phyloP scores from a whole-genome alignment of 164 flowering plant species.

The Pachysandra terminalis region DNA sequence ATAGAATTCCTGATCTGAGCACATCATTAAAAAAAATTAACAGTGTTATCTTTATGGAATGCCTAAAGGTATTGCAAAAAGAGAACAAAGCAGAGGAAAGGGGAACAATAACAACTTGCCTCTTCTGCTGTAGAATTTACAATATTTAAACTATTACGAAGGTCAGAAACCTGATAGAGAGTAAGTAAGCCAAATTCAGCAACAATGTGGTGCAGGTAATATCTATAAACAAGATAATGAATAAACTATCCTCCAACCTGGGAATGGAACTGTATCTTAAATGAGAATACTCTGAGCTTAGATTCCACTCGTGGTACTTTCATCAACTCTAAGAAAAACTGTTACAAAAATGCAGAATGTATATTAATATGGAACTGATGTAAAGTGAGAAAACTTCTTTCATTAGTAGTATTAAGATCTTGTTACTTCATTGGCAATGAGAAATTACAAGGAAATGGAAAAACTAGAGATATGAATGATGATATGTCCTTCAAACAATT shows the following conservation, averaged over 20 bases:
- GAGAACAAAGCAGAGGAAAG: neutral
- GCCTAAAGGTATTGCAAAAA: neutral
- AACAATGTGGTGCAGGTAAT: neutral
- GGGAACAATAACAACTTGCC: slow-evolving; percentile 43
- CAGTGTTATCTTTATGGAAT: slow-evolving; percentile 8
- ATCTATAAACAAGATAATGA: neutral
- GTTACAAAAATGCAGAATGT: slow-evolving; percentile 12
- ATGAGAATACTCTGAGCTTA: too few species aligned
- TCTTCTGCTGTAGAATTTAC: slow-evolving; percentile 77
- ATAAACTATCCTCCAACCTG: slow-evolving; percentile 52
- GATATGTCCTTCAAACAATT: too few species aligned
- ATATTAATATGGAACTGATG: slow-evolving; percentile 7
- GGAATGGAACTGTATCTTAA: slow-evolving; percentile 72
- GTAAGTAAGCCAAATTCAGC: neutral
- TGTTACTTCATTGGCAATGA: too few species aligned
- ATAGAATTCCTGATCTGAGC: slow-evolving; percentile 69
- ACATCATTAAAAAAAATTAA: slow-evolving; percentile 3
- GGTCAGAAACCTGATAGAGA: slow-evolving; percentile 64
- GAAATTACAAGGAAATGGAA: too few species aligned
- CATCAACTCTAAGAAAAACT: too few species aligned
- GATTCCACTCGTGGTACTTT: slow-evolving; percentile 94
- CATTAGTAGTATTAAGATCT: too few species aligned
- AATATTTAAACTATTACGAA: slow-evolving; percentile 59
- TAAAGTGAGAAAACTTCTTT: neutral
- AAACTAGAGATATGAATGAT: too few species aligned